Evolutionary conservation across 345 rosid species (phyloP).

Genomic region (Draba incana): DNA sequence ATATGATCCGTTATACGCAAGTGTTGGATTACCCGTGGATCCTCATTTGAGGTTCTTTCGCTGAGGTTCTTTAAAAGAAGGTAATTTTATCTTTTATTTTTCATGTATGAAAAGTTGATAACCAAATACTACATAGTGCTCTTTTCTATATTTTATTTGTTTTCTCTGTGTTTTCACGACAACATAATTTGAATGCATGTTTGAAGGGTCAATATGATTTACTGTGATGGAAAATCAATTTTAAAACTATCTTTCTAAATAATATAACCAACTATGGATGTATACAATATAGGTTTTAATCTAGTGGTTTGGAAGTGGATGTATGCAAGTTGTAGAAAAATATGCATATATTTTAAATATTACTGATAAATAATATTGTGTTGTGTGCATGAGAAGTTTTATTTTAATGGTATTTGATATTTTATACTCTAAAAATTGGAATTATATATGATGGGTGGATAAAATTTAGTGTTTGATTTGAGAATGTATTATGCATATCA

Average conservation of each 20-base stretch:
- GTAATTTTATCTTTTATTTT: constrained; percentile 19
- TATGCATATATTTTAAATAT: not conserved
- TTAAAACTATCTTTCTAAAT: not conserved
- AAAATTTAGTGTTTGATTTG: too few relatives aligned
- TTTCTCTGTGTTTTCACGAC: not conserved
- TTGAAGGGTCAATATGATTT: constrained; percentile 8
- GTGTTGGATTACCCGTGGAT: constrained; percentile 32
- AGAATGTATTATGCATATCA: too few relatives aligned
- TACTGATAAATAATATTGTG: too few relatives aligned
- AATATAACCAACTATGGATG: not conserved
- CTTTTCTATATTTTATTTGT: not conserved
- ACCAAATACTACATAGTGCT: not conserved
- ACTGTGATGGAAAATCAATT: not conserved
- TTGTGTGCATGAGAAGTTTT: not conserved
- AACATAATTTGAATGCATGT: not conserved
- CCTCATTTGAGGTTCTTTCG: constrained; percentile 32
- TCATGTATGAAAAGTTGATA: not conserved
- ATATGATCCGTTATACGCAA: constrained; percentile 31
- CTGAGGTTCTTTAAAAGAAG: not conserved
- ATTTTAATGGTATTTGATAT: not conserved
- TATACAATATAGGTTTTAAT: constrained; percentile 1
- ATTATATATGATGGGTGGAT: not conserved
- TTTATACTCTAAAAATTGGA: not conserved
- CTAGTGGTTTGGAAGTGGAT: not conserved
- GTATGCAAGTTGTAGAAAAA: not conserved